phyloP scores from a whole-genome alignment of 1,139 yeast genomes.

The Suhomyces panamericanus region DNA sequence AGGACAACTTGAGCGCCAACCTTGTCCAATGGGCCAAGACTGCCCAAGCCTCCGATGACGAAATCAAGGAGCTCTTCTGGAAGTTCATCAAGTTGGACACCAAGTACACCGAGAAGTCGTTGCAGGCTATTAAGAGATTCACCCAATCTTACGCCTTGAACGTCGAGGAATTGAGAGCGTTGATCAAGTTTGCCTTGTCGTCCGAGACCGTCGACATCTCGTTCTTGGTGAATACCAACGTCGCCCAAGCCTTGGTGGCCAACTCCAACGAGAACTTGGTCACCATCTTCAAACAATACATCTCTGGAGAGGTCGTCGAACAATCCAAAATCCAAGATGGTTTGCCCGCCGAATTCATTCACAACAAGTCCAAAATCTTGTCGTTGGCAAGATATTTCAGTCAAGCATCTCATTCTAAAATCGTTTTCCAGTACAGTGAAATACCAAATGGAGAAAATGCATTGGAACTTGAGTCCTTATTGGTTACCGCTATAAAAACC shows the following conservation, averaged over 20 bases:
- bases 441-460: constrained; percentile 37
- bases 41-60: constrained; percentile 27
- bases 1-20: constrained; percentile 38
- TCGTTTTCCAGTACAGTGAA: constrained; percentile 38
- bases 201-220: constrained; percentile 48
- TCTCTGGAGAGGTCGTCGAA: constrained; percentile 35
- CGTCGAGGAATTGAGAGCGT: constrained; percentile 32
- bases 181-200: constrained; percentile 40
- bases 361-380: constrained; percentile 43
- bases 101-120: constrained; percentile 30
- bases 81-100: constrained; percentile 39
- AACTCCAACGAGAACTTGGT: constrained; percentile 24
- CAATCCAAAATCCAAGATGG: constrained; percentile 14
- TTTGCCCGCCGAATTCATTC: constrained; percentile 27
- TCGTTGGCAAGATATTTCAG: constrained; percentile 43
- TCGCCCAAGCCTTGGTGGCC: constrained; percentile 31
- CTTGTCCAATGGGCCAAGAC: constrained; percentile 39
- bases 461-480: constrained; percentile 42
- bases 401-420: constrained; percentile 26
- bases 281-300: constrained; percentile 33
- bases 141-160: constrained; percentile 28
- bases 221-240: constrained; percentile 44
- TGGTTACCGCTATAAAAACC: constrained; percentile 46
- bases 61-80: constrained; percentile 40
- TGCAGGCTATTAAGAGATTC: constrained; percentile 38